These are phyloP conservation scores for Lizanozyma gosingica DNA, from an alignment of 1,139 yeast species.

Conservation along the genomic window DNA sequence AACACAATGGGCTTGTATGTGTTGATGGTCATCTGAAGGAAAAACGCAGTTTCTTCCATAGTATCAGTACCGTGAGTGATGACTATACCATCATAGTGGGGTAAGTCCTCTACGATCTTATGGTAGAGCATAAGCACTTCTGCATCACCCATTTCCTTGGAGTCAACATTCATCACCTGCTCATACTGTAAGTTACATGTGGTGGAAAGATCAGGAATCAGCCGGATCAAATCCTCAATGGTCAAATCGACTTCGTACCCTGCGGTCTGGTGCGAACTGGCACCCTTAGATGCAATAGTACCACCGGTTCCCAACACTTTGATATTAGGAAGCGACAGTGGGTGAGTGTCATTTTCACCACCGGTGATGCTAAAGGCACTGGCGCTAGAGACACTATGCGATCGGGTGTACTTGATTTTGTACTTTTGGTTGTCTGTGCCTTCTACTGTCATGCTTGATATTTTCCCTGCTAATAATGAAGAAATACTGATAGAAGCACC, in stretches of 20 bases:
- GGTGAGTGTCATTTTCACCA: neutral
- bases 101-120: slow-evolving; percentile 37
- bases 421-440: slow-evolving; percentile 10
- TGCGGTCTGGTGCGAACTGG: slow-evolving; percentile 48
- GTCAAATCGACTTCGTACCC: slow-evolving; percentile 63
- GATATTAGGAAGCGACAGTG: slow-evolving; percentile 22
- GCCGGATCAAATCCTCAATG: slow-evolving; percentile 47
- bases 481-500: no score
- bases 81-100: slow-evolving; percentile 46
- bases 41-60: slow-evolving; percentile 63
- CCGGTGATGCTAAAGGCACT: neutral
- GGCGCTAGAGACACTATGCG: slow-evolving; percentile 9
- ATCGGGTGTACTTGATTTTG: slow-evolving; percentile 14
- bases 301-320: slow-evolving; percentile 69
- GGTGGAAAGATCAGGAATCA: slow-evolving; percentile 53
- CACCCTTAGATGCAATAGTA: slow-evolving; percentile 62
- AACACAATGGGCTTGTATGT: slow-evolving; percentile 54
- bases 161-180: slow-evolving; percentile 57
- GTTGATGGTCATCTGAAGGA: slow-evolving; percentile 50
- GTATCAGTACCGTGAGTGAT: slow-evolving; percentile 72
- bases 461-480: no score
- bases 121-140: slow-evolving; percentile 27
- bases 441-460: neutral
- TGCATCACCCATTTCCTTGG: slow-evolving; percentile 47
- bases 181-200: slow-evolving; percentile 55